Percentiles rank a stretch among this genome's conserved stretches.
Conservation (phyloP, 306 rosid species). For the Gastrolobium bilobum region DNA sequence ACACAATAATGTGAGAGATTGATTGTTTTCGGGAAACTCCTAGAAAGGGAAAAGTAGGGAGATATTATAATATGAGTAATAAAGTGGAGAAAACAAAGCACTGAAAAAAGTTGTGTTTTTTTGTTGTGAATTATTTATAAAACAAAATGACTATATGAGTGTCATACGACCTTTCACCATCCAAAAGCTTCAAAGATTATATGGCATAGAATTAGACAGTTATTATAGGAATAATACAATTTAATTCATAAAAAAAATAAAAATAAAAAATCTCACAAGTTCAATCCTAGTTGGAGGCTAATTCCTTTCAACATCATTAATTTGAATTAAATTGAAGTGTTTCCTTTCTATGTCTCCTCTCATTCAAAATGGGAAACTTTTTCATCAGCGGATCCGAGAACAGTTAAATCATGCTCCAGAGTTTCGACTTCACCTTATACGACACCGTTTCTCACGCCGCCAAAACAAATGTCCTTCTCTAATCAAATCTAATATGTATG, state of each 20-base stretch:
- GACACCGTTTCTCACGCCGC: conserved; percentile 48
- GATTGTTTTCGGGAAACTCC: background rate
- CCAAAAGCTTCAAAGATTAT: no score
- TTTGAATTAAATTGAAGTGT: conserved; percentile 6
- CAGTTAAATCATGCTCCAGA: background rate
- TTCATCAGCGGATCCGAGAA: no score
- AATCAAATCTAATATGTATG: background rate
- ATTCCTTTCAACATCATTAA: background rate
- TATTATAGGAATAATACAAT: no score
- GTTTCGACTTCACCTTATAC: background rate
- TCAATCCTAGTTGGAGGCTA: background rate
- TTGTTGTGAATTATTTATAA: background rate
- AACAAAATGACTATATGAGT: background rate
- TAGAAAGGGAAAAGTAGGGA: background rate
- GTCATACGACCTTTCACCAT: background rate
- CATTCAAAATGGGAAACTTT: background rate
- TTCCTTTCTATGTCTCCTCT: no score
- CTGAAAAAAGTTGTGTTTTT: background rate
- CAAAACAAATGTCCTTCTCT: conserved; percentile 26
- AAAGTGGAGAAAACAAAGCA: background rate
- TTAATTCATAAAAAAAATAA: no score
- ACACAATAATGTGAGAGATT: conserved; percentile 5
- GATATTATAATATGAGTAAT: conserved; percentile 24
- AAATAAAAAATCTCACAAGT: no score
- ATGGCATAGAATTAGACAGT: no score